phyloP scores from a whole-genome alignment of 2,329 filamentous ascomycete species.

The Huntiella savannae region DNA sequence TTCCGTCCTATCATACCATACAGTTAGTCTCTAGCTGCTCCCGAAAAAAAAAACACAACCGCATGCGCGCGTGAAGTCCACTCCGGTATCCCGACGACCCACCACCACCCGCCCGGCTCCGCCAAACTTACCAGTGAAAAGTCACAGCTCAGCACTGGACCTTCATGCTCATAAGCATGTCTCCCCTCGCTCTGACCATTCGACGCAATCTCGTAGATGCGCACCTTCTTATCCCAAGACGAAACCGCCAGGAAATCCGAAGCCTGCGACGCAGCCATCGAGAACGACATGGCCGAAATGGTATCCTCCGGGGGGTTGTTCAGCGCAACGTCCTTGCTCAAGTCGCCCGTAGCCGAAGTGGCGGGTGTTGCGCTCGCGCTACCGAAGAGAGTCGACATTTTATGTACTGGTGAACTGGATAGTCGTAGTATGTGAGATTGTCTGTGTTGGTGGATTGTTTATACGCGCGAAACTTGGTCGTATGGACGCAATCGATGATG shows the following conservation, averaged over 20 bases:
- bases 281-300: slow-evolving; percentile 75
- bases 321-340: slow-evolving; percentile 72
- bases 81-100: too few species aligned
- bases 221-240: slow-evolving; percentile 96
- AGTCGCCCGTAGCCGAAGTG: slow-evolving; percentile 60
- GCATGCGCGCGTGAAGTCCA: too few species aligned
- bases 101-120: neutral
- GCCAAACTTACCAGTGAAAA: slow-evolving; percentile 59
- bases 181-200: slow-evolving; percentile 69
- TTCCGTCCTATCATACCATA: slow-evolving; percentile 49
- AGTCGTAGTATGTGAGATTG: too few species aligned
- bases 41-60: too few species aligned
- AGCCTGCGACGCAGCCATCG: slow-evolving; percentile 34
- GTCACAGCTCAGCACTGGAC: slow-evolving; percentile 63
- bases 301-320: slow-evolving; percentile 67
- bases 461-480: too few species aligned
- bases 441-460: too few species aligned
- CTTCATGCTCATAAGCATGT: slow-evolving; percentile 70
- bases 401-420: slow-evolving; percentile 13
- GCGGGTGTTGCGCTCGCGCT: slow-evolving; percentile 32
- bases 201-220: slow-evolving; percentile 77
- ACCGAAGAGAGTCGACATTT: slow-evolving; percentile 48
- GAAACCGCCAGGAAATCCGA: slow-evolving; percentile 71
- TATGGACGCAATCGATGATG: too few species aligned
- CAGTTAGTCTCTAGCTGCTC: too few species aligned